Evolutionary conservation across 2,329 filamentous ascomycete genomes (phyloP), one percentile per base, ranked within the genome.

Genomic region (Alternaria sp.): DNA sequence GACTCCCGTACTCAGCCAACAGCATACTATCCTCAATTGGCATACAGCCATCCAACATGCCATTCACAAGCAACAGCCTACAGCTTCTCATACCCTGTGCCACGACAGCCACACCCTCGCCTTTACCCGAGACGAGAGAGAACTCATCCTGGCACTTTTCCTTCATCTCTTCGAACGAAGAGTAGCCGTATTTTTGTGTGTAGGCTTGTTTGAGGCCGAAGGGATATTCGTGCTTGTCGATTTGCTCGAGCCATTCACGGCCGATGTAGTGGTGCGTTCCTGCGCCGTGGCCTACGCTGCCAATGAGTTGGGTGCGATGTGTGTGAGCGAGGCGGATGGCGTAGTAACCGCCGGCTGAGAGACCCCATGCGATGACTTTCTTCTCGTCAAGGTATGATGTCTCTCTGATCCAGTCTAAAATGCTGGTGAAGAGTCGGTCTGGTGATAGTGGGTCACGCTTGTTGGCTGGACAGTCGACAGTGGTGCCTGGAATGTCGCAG

Each of bases 201-300:
- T 84, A 76, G 0, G 82, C 83, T 36, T 75, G 75, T 14, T 81
- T 81, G 2, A 84, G 78, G 21, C 85, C 84, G 62, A 87, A 87
- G 0, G 85, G 84, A 63, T 86, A 87, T 67, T 87, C 85, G 39
- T 86, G 77, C 53, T 82, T 77, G 51, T 82, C 80, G n/a, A 83
- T 80, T 4, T 81, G 72, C 14, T 79, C 77, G 31, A 87, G 72
- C 85, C 85, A 87, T 58, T 80, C 80, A 7, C 74, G 71, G 37
- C 82, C 79, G 59, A 87, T 86, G 81, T 86, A 86, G 63, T 84
- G 80, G 63, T 87, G 85, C 13, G 78, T 81, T 0, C 85, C 85
- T 4, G 84, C 85, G 3, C 85, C 85, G 36, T 82, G 79, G 4
- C 83, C 81, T 0, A 86, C 81, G 1, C 80, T 77, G 2, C 81